Evolutionary conservation across 2,329 filamentous ascomycete species (phyloP).

Genomic region (Cercospora janseana): DNA sequence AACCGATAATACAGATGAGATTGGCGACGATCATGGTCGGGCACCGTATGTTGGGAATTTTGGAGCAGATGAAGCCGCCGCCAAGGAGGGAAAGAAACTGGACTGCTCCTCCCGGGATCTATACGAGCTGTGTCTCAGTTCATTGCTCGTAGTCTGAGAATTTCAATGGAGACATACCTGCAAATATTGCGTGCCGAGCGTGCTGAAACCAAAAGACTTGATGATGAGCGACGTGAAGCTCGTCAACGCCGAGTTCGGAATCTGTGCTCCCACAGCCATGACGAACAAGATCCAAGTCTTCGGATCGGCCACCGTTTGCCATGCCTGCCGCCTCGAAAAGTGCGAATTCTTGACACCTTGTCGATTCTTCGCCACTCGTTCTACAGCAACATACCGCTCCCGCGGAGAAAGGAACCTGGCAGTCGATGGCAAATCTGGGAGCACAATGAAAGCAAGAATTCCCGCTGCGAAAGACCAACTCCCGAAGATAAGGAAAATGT

Average conservation of each 20-base stretch:
- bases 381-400: constrained; percentile 43
- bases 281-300: constrained; percentile 61
- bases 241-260: constrained; percentile 58
- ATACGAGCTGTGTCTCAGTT: neutral
- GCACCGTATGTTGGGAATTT: constrained; percentile 54
- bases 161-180: constrained; percentile 40
- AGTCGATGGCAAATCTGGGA: constrained; percentile 22
- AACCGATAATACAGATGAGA: constrained; percentile 54
- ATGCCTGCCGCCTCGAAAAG: constrained; percentile 42
- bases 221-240: constrained; percentile 54
- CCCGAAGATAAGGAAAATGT: constrained; percentile 58
- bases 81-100: constrained; percentile 55
- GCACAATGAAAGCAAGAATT: constrained; percentile 35
- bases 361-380: constrained; percentile 52
- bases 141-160: neutral
- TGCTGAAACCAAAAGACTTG: constrained; percentile 48
- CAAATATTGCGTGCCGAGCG: constrained; percentile 56
- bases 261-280: constrained; percentile 54
- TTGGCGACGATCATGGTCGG: constrained; percentile 58
- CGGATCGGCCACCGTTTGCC: constrained; percentile 52
- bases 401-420: constrained; percentile 23
- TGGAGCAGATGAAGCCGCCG: constrained; percentile 53
- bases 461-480: constrained; percentile 41
- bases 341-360: constrained; percentile 57
- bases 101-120: constrained; percentile 58